phyloP scores from a whole-genome alignment of 2,329 filamentous ascomycete species.

The Talaromyces funiculosus region DNA sequence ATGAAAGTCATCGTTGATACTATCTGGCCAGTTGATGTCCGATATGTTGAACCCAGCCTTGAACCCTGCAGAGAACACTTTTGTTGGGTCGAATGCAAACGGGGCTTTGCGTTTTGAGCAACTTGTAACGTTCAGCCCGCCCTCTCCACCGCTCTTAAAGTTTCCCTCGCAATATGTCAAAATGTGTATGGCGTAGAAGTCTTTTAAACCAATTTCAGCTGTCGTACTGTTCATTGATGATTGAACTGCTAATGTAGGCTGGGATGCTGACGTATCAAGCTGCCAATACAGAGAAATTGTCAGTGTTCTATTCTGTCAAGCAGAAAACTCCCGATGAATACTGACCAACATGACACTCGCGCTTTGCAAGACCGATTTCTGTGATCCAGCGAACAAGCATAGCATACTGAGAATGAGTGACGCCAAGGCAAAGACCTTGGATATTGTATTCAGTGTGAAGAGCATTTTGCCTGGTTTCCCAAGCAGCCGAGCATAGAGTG shows the following conservation, averaged over 20 bases:
- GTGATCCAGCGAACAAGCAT: constrained; percentile 57
- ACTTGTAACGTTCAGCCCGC: constrained; percentile 45
- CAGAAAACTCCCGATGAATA: neutral
- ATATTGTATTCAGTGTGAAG: constrained; percentile 35
- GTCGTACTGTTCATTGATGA: constrained; percentile 35
- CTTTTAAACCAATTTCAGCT: constrained; percentile 48
- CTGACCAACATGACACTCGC: constrained; percentile 53
- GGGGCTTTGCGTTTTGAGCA: constrained; percentile 52
- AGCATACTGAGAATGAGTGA: constrained; percentile 56
- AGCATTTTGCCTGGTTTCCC: constrained; percentile 5
- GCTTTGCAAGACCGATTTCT: constrained; percentile 51
- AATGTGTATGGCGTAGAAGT: constrained; percentile 58
- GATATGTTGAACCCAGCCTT: constrained; percentile 45
- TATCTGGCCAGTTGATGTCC: constrained; percentile 52
- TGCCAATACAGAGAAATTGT: constrained; percentile 18
- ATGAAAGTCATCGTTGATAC: constrained; percentile 50
- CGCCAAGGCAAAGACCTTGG: constrained; percentile 46
- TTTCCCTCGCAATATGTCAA: constrained; percentile 54
- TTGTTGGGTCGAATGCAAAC: constrained; percentile 53
- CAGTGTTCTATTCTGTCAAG: constrained; percentile 3
- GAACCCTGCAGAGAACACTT: constrained; percentile 47
- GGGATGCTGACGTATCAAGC: constrained; percentile 55
- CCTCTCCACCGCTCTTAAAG: constrained; percentile 34
- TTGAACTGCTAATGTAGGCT: constrained; percentile 31
- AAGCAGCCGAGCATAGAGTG: neutral